Evolutionary conservation across 805 yeast genomes (phyloP), one percentile per base, ranked within the genome.

Genomic region (Danielia reshetovae): DNA sequence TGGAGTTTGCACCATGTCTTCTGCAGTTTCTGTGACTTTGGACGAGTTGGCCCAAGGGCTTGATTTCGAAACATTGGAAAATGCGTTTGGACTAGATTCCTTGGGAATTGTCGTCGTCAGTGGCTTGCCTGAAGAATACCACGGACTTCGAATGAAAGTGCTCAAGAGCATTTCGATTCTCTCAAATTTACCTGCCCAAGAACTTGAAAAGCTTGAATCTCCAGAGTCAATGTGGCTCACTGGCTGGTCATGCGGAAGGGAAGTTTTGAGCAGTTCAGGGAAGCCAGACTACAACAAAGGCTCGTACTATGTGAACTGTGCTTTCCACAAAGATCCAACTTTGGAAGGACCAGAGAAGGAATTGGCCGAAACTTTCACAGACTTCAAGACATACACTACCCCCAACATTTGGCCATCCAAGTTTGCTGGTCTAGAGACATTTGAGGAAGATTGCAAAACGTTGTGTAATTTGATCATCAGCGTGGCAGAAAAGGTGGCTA

Each of bases 181-280:
- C 18, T 74, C 75, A 13, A 54, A 53, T 25, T 56, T 72, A 3
- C 63, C 73, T 1, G 35, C 34, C 7, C 48, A 48, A 2, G 51
- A 54, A 7, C 54, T 76, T 23, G 50, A 47, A 3, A 29, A 42
- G 12, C 56, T 76, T 34, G 81, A 75, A 44, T 59, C 58, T 16
- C 71, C 70, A 12, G 77, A 73, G 33, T 67, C 76, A 0, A 57
- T 53, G 42, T 77, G 77, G 72, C 55, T 75, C 6, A 70, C 73
- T 1, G 84, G 82, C 1, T 77, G 82, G 82, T 75, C 81, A 7
- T 52, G 75, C 16, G 82, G 82, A 0, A 70, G 67, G 34, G 83
- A 77, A 44, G 64, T 53, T 22, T 59, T 77, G 23, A 62, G 62
- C 1, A 34, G 36, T 5, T 52, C 56, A 23, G 75, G 74, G 2